Conservation (phyloP, 345 rosid species). For the Populus ilicifolia region DNA sequence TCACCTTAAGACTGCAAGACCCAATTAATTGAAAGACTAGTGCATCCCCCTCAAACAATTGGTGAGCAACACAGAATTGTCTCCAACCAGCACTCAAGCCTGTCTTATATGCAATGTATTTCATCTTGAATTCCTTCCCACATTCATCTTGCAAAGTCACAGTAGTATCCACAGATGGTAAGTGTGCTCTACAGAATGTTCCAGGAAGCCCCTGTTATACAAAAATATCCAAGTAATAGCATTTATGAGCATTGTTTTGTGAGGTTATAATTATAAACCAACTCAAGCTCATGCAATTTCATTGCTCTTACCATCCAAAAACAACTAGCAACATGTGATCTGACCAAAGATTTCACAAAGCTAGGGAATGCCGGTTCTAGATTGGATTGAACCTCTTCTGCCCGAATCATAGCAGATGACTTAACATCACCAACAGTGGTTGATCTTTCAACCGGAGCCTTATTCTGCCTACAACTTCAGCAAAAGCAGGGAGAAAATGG, state of each 20-base stretch:
- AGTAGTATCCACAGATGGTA: constrained; percentile 44
- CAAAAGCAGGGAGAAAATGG: constrained; percentile 2
- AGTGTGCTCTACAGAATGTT: constrained; percentile 55
- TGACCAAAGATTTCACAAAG: constrained; percentile 55
- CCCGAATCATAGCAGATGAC: constrained; percentile 50
- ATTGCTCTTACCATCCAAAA: constrained; percentile 56
- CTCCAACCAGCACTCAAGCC: constrained; percentile 98
- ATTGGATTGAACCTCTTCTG: constrained; percentile 60
- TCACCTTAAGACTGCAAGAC: constrained; percentile 64
- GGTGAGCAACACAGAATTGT: constrained; percentile 60
- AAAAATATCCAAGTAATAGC: background rate
- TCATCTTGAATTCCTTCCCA: constrained; percentile 42
- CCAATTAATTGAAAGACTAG: constrained; percentile 70
- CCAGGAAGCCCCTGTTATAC: constrained; percentile 71
- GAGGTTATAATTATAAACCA: background rate
- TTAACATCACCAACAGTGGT: constrained; percentile 25
- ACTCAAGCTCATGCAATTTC: background rate
- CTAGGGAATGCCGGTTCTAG: constrained; percentile 51
- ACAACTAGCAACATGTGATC: constrained; percentile 66
- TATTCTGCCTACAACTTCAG: constrained; percentile 38
- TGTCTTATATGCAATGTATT: constrained; percentile 58
- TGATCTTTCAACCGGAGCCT: constrained; percentile 16
- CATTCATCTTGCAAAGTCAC: constrained; percentile 59
- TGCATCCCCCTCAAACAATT: constrained; percentile 74
- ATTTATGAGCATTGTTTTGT: background rate